Conservation (phyloP, 148 eudicot species). For the Rhododendron ovatum region DNA sequence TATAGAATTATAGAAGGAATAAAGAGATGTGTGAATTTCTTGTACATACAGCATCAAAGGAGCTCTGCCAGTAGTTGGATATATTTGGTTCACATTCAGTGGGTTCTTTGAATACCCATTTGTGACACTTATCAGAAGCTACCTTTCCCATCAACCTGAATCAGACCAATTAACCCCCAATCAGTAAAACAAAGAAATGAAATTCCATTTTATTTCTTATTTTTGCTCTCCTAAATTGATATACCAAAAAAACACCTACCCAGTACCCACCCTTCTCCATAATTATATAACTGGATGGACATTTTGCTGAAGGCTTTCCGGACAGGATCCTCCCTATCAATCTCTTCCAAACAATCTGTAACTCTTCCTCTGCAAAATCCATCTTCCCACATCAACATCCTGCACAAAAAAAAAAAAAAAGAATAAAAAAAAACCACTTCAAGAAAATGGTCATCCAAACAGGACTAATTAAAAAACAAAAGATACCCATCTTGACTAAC, state of each 20-base stretch:
- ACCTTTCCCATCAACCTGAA: constrained; percentile 98
- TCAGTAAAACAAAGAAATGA: constrained; percentile 1
- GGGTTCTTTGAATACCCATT: constrained; percentile 99
- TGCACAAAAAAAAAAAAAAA: constrained; percentile 21
- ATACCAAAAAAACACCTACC: constrained; percentile 57
- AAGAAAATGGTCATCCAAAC: not conserved
- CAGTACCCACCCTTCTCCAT: constrained; percentile 99
- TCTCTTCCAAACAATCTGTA: constrained; percentile 71
- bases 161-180: constrained; percentile 17
- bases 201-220: not conserved
- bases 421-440: not conserved
- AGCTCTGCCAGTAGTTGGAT: constrained; percentile 97
- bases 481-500: not conserved
- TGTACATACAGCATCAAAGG: constrained; percentile 95
- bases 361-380: constrained; percentile 91
- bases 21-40: not conserved
- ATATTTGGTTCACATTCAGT: constrained; percentile 89
- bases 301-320: constrained; percentile 96
- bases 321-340: constrained; percentile 83
- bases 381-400: constrained; percentile 99
- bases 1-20: not conserved
- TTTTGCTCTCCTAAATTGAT: not conserved
- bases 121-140: constrained; percentile 99
- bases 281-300: constrained; percentile 97
- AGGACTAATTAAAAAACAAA: constrained; percentile 4